Conservation (phyloP, 768 basidiomycete genomes). For the Kwoniella heveanensis region DNA sequence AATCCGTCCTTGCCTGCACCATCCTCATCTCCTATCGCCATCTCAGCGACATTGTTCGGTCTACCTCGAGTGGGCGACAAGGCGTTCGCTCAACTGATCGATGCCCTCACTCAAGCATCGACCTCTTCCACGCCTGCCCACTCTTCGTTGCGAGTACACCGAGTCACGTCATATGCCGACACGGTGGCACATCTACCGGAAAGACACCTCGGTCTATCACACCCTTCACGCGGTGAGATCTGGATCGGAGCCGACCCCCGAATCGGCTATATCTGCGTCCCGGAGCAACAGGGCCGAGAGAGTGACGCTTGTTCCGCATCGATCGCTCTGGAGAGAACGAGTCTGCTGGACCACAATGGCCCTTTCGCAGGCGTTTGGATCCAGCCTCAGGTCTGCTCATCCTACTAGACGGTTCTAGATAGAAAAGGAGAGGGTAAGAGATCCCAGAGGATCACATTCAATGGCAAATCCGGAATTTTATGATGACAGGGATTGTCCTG, state of each 20-base stretch:
- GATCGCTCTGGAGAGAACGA: conserved; percentile 34
- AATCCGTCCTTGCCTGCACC: not conserved
- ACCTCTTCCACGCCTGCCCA: not conserved
- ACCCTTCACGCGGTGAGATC: conserved; percentile 37
- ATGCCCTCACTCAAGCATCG: conserved; percentile 17
- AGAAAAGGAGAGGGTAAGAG: too few relatives aligned
- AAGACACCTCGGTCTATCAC: conserved; percentile 34
- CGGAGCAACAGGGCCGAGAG: conserved; percentile 1
- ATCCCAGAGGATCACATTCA: too few relatives aligned
- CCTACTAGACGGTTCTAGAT: too few relatives aligned
- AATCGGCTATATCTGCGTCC: conserved; percentile 36
- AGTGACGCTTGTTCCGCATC: conserved; percentile 21
- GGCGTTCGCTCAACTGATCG: conserved; percentile 38
- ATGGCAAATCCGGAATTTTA: too few relatives aligned
- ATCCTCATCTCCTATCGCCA: conserved; percentile 21
- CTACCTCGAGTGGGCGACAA: conserved; percentile 45
- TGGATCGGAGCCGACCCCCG: conserved; percentile 48
- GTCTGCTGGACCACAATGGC: conserved; percentile 44
- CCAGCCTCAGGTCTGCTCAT: conserved; percentile 6
- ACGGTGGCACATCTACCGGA: conserved; percentile 47
- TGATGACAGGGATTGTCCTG: too few relatives aligned
- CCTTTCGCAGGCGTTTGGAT: conserved; percentile 50
- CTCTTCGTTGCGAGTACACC: conserved; percentile 23
- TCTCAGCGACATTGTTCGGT: conserved; percentile 38
- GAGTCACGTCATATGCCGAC: conserved; percentile 46